Conservation (phyloP, 1,284 basidiomycete species). For the Irpex rosettiformis region DNA sequence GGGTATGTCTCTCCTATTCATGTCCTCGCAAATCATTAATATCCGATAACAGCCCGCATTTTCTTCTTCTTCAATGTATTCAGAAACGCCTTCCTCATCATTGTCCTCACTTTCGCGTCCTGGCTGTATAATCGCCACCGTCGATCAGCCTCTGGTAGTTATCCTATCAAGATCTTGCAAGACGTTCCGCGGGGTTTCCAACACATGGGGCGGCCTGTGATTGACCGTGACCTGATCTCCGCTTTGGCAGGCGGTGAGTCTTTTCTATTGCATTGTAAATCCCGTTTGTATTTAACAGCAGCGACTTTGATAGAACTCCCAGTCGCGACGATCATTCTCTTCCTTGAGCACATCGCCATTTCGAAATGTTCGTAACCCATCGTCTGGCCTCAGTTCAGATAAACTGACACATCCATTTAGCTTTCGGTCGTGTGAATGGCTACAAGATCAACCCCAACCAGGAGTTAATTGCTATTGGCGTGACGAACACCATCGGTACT, state of each 20-base stretch:
- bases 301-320: slow-evolving; percentile 68
- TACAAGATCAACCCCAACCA: slow-evolving; percentile 98
- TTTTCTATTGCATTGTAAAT: not conserved
- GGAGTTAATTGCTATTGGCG: slow-evolving; percentile 95
- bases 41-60: slow-evolving; percentile 43
- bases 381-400: slow-evolving; percentile 5
- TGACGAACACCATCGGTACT: slow-evolving; percentile 85
- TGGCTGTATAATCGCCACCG: slow-evolving; percentile 77
- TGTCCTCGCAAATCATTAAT: slow-evolving; percentile 4
- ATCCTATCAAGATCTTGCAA: slow-evolving; percentile 83
- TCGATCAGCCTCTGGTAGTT: slow-evolving; percentile 51
- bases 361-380: slow-evolving; percentile 62
- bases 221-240: slow-evolving; percentile 59
- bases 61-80: slow-evolving; percentile 85
- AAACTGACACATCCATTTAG: slow-evolving; percentile 35
- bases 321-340: slow-evolving; percentile 88
- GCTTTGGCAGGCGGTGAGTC: slow-evolving; percentile 54
- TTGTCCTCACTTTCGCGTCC: slow-evolving; percentile 79
- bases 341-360: slow-evolving; percentile 96
- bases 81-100: slow-evolving; percentile 82
- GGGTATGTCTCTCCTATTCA: slow-evolving; percentile 35
- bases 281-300: not conserved
- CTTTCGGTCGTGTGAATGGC: slow-evolving; percentile 91
- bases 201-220: slow-evolving; percentile 68
- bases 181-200: slow-evolving; percentile 80